Base-by-base conservation (phyloP, 106 monocot genomes). In the Chionographis japonica region DNA sequence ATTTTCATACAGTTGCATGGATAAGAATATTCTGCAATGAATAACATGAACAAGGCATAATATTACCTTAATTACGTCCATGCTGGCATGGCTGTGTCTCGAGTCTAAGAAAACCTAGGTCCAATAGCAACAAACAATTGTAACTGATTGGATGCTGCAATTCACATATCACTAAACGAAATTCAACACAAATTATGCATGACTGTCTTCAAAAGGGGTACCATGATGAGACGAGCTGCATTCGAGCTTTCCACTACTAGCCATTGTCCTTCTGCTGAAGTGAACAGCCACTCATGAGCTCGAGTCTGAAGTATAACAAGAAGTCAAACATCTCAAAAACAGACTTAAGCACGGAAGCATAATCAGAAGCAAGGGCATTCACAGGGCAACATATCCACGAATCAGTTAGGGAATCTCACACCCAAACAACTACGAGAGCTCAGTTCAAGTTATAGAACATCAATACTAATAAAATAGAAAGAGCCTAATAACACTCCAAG, bases 201-300 rank as follows among this genome's bases (percentile, higher is more conserved):
- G 40, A 16, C 37, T 41, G 49, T 54, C 37, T 39, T 36, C 46
- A 74, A 35, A 18, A 27, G 19, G 55, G 27, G 53, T 84, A 92
- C 95, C 95, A 97, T 89, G 41, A 92, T 85, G 52, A 97, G 81
- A 61, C 95, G 95, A 80, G 92, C 95, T 42, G 95, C 82, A 78
- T 89, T 92, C 57, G 95, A 89, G 76, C 82, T 92, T 77, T 92
- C 89, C 58, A 92, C 84, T 18, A 97, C 73, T 61, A 78, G 64
- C 95, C 95, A 97, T 55, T 97, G 95, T 46, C 95, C 95, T 86
- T 97, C 95, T 80, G 89, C 89, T 58, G 92, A 92, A 67, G 80
- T 54, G 73, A 97, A 97, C 20, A 97, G 60, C 95, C 95, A 97
- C 67, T 97, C 95, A 72, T 79, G 77, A 71, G 89, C 89, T 77